A percentile compares a stretch with the other conserved stretches of the same genome.
Evolutionary conservation across 306 rosid genomes (phyloP).

Genomic region (Pyrus betulifolia): DNA sequence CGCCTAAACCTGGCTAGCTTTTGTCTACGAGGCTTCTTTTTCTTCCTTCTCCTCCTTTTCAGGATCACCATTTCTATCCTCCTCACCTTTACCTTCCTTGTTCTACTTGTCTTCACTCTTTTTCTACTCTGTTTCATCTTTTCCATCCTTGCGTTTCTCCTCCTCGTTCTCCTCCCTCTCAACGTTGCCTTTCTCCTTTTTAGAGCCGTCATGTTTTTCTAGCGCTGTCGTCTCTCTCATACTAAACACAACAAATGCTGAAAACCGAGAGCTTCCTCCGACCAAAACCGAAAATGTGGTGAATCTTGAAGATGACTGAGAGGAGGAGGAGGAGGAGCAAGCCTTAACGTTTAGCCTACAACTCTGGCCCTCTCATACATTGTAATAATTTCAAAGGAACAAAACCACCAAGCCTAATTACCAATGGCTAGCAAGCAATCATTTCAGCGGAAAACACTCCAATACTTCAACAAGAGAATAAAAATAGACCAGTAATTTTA

Average conservation of each 20-base stretch:
- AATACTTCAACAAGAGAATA: neutral
- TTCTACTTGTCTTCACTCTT: neutral
- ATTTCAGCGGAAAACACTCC: neutral
- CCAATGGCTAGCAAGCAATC: neutral
- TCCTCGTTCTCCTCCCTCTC: neutral
- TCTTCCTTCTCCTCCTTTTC: conserved; percentile 19
- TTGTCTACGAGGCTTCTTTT: neutral
- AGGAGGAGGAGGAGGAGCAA: neutral
- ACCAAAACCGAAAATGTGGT: neutral
- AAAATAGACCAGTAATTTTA: neutral
- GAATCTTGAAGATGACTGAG: neutral
- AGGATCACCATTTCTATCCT: conserved; percentile 2
- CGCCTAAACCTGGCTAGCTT: neutral
- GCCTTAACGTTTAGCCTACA: neutral
- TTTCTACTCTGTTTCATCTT: conserved; percentile 4
- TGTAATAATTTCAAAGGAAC: neutral
- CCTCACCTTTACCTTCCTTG: conserved; percentile 9
- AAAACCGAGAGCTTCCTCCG: neutral
- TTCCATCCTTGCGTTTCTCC: neutral
- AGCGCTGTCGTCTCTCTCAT: conserved; percentile 10
- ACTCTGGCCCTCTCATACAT: neutral
- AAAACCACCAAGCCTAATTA: neutral
- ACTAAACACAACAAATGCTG: neutral
- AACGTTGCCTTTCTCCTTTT: neutral
- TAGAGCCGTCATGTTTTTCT: conserved; percentile 14